Base-by-base conservation (phyloP, 768 basidiomycete species). In the Boletus rex-veris region DNA sequence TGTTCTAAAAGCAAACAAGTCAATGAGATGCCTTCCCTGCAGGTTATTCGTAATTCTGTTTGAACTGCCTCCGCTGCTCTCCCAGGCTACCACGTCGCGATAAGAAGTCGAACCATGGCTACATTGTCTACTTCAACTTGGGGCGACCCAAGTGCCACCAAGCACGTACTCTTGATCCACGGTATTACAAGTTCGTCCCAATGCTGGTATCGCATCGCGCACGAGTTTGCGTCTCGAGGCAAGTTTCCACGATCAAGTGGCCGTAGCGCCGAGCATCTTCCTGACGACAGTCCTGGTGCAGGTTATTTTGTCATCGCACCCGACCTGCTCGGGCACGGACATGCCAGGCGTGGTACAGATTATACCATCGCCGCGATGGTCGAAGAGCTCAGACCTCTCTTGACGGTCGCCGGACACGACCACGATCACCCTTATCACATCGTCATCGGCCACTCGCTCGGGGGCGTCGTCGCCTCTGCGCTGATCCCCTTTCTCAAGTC, bases 251-350 rank as follows among this genome's bases (percentile, higher is more conserved):
- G 2, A 28, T 28, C 28, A 28, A 28, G 28, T 28, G 28, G 8
- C 7, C 26, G 7, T 28, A 28, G 7, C 7, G 28, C 28, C 7
- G 28, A 8, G 5, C 10, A 42, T 16, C 12, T 5, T 45, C 35
- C 24, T 41, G 47, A 61, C 35, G 19, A 7, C 11, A 15, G 3
- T 19, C n/a, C 24, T 1, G 0, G 38, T 19, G 30, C 52, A 69
- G 69, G 64, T 36, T 66, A 59, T 28, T 53, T 59, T 16, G 64
- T 66, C 33, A 50, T 30, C 0, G 67, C 64, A 16, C 64, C 67
- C 4, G 63, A 62, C 36, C 26, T 62, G 3, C 60, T 66, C 21
- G 62, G 62, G 7, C 68, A 68, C 19, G 63, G 58, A 1, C 21
- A 18, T 15, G 50, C 57, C 9, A 41, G 35, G 11, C 55, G 49